phyloP scores from a whole-genome alignment of 1,284 basidiomycete species.

The Trichosporon sp. region DNA sequence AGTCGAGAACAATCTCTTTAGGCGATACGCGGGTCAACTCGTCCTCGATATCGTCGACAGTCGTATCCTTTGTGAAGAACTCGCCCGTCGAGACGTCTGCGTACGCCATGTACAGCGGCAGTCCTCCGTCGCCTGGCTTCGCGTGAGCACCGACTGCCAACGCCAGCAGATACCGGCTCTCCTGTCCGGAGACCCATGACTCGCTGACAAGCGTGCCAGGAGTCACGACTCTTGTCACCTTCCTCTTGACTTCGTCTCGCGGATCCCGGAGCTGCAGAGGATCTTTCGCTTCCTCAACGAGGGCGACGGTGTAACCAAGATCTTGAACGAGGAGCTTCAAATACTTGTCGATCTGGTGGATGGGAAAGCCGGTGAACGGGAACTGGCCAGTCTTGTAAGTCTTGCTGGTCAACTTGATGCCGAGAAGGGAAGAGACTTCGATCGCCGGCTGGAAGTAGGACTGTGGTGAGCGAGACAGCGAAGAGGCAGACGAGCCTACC shows the following conservation, averaged over 20 bases:
- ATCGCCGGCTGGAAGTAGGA: constrained; percentile 90
- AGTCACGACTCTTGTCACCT: constrained; percentile 81
- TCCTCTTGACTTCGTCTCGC: constrained; percentile 57
- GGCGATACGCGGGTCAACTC: constrained; percentile 81
- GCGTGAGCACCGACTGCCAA: constrained; percentile 56
- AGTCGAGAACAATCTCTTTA: constrained; percentile 75
- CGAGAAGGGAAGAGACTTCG: constrained; percentile 72
- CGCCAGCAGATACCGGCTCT: constrained; percentile 85
- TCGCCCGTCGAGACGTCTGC: constrained; percentile 95
- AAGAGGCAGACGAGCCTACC: constrained; percentile 58
- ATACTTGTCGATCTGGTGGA: constrained; percentile 80
- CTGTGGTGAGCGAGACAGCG: constrained; percentile 56
- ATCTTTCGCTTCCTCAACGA: constrained; percentile 81
- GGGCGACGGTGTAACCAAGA: constrained; percentile 77
- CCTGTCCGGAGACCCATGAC: constrained; percentile 75
- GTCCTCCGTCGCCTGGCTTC: constrained; percentile 13
- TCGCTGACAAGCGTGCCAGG: constrained; percentile 92
- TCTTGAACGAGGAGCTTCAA: constrained; percentile 82
- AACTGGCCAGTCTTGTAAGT: constrained; percentile 59
- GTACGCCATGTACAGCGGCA: constrained; percentile 67
- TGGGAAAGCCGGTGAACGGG: constrained; percentile 85
- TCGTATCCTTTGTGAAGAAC: constrained; percentile 73
- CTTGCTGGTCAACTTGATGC: constrained; percentile 48
- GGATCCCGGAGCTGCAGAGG: constrained; percentile 17
- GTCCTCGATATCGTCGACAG: constrained; percentile 67